Evolutionary conservation across 176 grass and related monocot genomes (phyloP), one percentile per base, ranked within the genome.

Genomic region (Juncus effusus): DNA sequence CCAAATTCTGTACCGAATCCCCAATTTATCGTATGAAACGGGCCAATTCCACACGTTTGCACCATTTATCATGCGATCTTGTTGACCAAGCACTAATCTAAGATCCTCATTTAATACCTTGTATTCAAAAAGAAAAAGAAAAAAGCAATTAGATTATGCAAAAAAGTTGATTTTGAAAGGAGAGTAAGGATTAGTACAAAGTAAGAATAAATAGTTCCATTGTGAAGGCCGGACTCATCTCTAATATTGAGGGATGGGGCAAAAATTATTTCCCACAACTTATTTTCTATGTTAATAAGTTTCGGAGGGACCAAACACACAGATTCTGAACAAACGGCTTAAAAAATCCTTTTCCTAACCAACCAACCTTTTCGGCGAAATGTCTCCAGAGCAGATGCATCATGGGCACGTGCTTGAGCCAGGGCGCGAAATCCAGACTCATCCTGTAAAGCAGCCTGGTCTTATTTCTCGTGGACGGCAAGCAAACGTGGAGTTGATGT

Each of bases 71-170:
- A 99, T 99, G 45, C 94, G 88, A 12, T 99, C 94, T 79, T 99
- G 94, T 53, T 93, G 94, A 42, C 94, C 94, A 2, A 93, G 61
- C 40, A 99, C 95, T 11, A 99, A 73, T 57, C 95, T 71, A 11
- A 99, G 80, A 58, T 99, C 95, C 81, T 99, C 95, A 65, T 99
- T 99, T 74, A 99, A 60, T 12, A 99, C 94, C 94, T 93, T 83
- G 6, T 39, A 28, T 69, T 69, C 16, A 28, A 55, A 47, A 47
- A 69, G 16, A 56, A 69, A 15, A 37, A 54, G 54, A 6, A 38
- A 54, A 55, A 54, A 36, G n/a, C 51, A 67, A 53, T 12, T 68
- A 55, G 35, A 7, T 13, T 3, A 38, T 15, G 19, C 40, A 4
- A 69, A 38, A 16, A 64, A 50, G 14, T 38, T 45, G 49, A 7